Conservation (phyloP, 2,329 filamentous ascomycete genomes). For the Parafenestella ontariensis region DNA sequence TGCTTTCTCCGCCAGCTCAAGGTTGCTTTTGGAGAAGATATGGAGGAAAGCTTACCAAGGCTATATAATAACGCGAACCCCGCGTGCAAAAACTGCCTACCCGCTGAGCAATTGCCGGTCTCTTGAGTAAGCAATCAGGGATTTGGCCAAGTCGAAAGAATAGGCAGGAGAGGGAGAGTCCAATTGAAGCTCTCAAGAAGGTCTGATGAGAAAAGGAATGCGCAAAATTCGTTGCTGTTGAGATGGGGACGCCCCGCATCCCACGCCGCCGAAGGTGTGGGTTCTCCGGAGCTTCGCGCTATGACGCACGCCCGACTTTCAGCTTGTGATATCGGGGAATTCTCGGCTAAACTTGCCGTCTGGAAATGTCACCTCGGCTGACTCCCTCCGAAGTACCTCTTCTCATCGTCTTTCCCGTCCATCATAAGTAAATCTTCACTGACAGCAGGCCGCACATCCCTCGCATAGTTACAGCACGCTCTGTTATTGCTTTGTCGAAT, state of each 20-base stretch:
- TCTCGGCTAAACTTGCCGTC: neutral
- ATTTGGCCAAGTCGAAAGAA: constrained; percentile 1
- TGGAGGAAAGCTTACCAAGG: constrained; percentile 22
- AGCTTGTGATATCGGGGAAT: neutral
- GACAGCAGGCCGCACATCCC: too few species aligned
- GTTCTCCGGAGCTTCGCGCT: neutral
- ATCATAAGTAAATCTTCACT: too few species aligned
- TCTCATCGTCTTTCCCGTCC: neutral
- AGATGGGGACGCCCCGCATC: constrained; percentile 20
- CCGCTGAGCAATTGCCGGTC: constrained; percentile 4
- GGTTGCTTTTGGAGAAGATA: constrained; percentile 23
- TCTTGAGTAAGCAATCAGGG: constrained; percentile 12
- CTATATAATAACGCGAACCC: constrained; percentile 19
- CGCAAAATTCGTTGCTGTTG: constrained; percentile 9
- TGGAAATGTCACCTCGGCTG: neutral
- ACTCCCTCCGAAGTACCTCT: too few species aligned
- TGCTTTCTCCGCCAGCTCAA: constrained; percentile 19
- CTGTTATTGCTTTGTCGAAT: too few species aligned
- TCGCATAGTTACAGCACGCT: too few species aligned
- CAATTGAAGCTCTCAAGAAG: constrained; percentile 6
- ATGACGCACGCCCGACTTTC: constrained; percentile 1
- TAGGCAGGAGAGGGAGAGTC: neutral
- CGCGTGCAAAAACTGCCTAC: constrained; percentile 13
- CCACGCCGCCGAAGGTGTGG: constrained; percentile 13
- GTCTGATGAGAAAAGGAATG: neutral